Evolutionary conservation across 768 basidiomycete species (phyloP).

Genomic region (Serpula lacrymans): DNA sequence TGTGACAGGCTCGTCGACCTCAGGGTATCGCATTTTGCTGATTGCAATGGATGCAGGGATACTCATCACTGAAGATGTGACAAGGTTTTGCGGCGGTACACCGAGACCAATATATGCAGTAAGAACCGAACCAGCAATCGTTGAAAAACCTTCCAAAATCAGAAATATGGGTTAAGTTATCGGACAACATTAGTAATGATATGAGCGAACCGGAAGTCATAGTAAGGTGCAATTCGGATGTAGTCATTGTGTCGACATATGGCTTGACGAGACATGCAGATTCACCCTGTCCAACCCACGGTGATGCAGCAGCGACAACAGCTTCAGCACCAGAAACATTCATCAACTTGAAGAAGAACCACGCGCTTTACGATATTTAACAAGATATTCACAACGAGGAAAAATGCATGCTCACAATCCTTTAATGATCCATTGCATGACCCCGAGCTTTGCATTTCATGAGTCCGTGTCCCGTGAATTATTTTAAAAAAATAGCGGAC

Average conservation of each 20-base stretch:
- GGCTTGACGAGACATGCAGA: constrained; percentile 83
- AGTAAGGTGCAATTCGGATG: constrained; percentile 78
- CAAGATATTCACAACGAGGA: neutral
- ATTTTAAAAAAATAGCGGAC: neutral
- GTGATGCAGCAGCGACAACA: constrained; percentile 87
- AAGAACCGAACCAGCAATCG: constrained; percentile 89
- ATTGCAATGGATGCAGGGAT: constrained; percentile 94
- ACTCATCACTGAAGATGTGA: constrained; percentile 91
- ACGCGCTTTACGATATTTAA: constrained; percentile 49
- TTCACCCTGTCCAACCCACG: constrained; percentile 93
- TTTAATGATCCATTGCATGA: constrained; percentile 92
- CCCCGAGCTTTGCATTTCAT: constrained; percentile 60
- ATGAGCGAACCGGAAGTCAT: constrained; percentile 72
- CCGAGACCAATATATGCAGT: constrained; percentile 78
- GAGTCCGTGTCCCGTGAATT: constrained; percentile 2
- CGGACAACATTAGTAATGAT: neutral
- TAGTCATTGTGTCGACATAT: constrained; percentile 82
- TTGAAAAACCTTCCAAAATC: constrained; percentile 70
- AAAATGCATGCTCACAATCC: constrained; percentile 57
- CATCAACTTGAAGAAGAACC: constrained; percentile 92
- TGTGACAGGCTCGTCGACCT: constrained; percentile 82
- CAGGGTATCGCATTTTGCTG: constrained; percentile 83
- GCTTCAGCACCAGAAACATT: constrained; percentile 94
- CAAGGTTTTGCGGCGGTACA: constrained; percentile 73
- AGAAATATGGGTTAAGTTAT: constrained; percentile 5